Evolutionary conservation across 2,329 filamentous ascomycete species (phyloP).

Genomic region (Botrytis fabae): DNA sequence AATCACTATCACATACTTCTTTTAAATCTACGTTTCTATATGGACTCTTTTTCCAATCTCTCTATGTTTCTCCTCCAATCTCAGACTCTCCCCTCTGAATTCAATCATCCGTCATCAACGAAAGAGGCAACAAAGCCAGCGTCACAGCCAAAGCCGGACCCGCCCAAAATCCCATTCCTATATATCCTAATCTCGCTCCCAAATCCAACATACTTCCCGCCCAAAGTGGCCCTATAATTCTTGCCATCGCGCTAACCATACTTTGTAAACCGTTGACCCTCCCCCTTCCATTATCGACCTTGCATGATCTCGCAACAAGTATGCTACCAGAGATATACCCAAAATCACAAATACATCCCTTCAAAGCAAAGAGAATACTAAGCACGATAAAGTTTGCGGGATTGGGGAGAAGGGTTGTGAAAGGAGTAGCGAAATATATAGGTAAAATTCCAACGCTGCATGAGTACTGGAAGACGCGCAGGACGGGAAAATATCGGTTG

Average conservation of each 20-base stretch:
- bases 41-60: neutral
- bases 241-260: neutral
- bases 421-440: constrained; percentile 14
- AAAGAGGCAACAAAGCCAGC: constrained; percentile 4
- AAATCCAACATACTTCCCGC: constrained; percentile 3
- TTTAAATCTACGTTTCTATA: too few species aligned
- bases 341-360: constrained; percentile 13
- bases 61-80: neutral
- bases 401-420: constrained; percentile 3
- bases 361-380: neutral
- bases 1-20: too few species aligned
- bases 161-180: constrained; percentile 12
- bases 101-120: constrained; percentile 9
- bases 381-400: constrained; percentile 3
- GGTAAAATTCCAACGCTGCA: neutral
- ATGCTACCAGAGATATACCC: neutral
- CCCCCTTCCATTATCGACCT: neutral
- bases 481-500: neutral
- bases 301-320: constrained; percentile 7
- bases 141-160: neutral
- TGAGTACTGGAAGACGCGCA: neutral
- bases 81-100: neutral
- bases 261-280: constrained; percentile 9
- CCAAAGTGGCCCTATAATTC: constrained; percentile 9
- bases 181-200: neutral